phyloP scores from a whole-genome alignment of 192 early-diverging fungal genomes.

The Coemansia sp. region DNA sequence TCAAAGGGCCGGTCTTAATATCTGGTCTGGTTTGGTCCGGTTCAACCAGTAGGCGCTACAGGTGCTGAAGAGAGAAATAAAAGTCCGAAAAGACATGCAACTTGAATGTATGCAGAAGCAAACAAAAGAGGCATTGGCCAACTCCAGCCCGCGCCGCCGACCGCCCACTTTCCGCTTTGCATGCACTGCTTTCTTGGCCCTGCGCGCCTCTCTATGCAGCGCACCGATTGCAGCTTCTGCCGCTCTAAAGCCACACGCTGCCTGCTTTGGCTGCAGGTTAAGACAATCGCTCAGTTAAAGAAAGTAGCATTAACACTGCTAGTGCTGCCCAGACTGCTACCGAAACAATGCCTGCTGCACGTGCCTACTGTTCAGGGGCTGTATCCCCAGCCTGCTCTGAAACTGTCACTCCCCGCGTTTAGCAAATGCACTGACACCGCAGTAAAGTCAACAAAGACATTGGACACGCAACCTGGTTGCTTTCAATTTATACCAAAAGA shows the following conservation, averaged over 20 bases:
- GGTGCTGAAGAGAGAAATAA: background rate
- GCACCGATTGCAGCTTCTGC: slow-evolving; percentile 6
- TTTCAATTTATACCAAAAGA: slow-evolving; percentile 8
- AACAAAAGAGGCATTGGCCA: slow-evolving; percentile 8
- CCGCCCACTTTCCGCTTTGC: slow-evolving; percentile 1
- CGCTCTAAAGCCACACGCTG: slow-evolving; percentile 3
- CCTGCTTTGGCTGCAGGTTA: slow-evolving; percentile 10
- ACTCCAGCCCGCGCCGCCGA: slow-evolving; percentile 4
- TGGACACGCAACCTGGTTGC: background rate
- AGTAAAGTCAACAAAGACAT: background rate
- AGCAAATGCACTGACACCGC: slow-evolving; percentile 4
- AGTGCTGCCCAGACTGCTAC: background rate
- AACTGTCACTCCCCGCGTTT: slow-evolving; percentile 1
- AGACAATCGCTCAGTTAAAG: slow-evolving; percentile 24
- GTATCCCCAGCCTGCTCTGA: slow-evolving; percentile 1
- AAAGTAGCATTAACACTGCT: slow-evolving; percentile 29
- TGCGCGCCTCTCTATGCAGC: slow-evolving; percentile 4
- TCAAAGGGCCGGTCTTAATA: background rate
- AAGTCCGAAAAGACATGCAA: background rate
- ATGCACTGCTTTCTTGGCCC: background rate
- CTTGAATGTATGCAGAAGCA: slow-evolving; percentile 1
- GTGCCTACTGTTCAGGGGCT: background rate
- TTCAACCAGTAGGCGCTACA: background rate
- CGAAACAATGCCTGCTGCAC: slow-evolving; percentile 6
- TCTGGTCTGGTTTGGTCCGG: background rate